Base-by-base conservation (phyloP, 805 yeast species). In the Saturnispora halmiae region DNA sequence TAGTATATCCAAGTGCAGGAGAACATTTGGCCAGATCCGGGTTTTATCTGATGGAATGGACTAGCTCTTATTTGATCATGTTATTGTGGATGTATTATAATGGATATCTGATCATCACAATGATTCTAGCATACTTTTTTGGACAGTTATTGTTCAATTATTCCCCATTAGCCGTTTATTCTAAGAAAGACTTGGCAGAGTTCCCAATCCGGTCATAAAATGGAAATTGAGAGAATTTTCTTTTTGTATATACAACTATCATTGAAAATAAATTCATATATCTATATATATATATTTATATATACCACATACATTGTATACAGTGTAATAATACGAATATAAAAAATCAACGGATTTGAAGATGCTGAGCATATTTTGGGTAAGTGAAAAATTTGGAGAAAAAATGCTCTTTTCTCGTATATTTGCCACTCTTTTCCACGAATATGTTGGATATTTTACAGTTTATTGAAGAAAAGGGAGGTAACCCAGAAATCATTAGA, bases 391-490 rank as follows among this genome's bases (percentile, higher is more conserved):
- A 7, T 7, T 24, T 24, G 26, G 26, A 7, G 26, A 24, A 24
- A 24, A 24, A 24, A 24, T 7, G 10, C 26, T 24, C 10, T 24
- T 24, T 24, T 24, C 10, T 24, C 10, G 26, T 24, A 24, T 10
- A 7, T 24, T 24, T 24, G 10, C 26, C 10, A 7, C 10, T 24
- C 29, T 7, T 19, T 14, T 36, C 25, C n/a, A 11, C 35, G 20
- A 18, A 24, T 28, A 90, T 92, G 98, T 78, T 92, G 66, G 98
- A 92, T 64, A 85, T 92, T 51, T 70, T 81, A 51, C 82, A 83
- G 59, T 92, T 92, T 61, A 80, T 92, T 53, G 95, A 79, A 53
- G 98, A 92, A 60, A 90, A 87, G 66, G 98, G 98, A 45, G 98
- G 98, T 48, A 77, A 88, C 63, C 96, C 98, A 32, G 90, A 88